A percentile compares a stretch with the other conserved stretches of the same genome.
Evolutionary conservation across 305 asterid genomes (phyloP).

Genomic region (Fraxinus nigra): DNA sequence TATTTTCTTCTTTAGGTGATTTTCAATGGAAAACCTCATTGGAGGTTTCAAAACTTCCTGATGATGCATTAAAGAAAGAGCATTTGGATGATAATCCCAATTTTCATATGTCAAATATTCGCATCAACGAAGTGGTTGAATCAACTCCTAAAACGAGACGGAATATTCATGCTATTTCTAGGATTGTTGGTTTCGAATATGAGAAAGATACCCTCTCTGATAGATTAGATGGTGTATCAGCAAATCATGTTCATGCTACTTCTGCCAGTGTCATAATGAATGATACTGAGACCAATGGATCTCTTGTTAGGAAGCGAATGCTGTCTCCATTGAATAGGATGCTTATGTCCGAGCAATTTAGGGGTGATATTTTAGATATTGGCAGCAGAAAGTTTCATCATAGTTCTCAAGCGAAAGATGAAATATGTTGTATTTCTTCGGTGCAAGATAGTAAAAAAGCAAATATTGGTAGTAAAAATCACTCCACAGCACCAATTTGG

Average conservation of each 20-base stretch:
- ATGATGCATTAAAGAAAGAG: constrained; percentile 23
- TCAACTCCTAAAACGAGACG: constrained; percentile 28
- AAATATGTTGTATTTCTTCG: constrained; percentile 29
- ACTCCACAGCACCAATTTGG: constrained; percentile 31
- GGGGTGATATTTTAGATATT: constrained; percentile 53
- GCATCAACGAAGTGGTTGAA: constrained; percentile 24
- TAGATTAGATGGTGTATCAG: constrained; percentile 28
- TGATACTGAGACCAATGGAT: constrained; percentile 40
- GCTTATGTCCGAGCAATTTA: constrained; percentile 38
- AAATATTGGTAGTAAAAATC: constrained; percentile 44
- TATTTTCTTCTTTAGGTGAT: constrained; percentile 41
- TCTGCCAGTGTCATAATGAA: constrained; percentile 23
- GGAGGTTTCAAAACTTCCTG: constrained; percentile 32
- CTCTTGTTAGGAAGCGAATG: constrained; percentile 59
- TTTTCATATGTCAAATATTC: constrained; percentile 23
- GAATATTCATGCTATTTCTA: constrained; percentile 41
- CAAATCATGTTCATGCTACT: constrained; percentile 20
- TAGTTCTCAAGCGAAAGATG: constrained; percentile 26
- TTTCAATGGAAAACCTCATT: constrained; percentile 34
- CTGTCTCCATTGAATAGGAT: constrained; percentile 62
- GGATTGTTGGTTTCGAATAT: constrained; percentile 64
- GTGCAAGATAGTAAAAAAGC: constrained; percentile 50
- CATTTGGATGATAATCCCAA: constrained; percentile 22
- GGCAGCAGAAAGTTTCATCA: constrained; percentile 33
- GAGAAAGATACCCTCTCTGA: constrained; percentile 24